These are phyloP conservation scores for Massariosphaeria phaeospora DNA, from an alignment of 495 filamentous ascomycete genomes.

Conservation along the genomic window DNA sequence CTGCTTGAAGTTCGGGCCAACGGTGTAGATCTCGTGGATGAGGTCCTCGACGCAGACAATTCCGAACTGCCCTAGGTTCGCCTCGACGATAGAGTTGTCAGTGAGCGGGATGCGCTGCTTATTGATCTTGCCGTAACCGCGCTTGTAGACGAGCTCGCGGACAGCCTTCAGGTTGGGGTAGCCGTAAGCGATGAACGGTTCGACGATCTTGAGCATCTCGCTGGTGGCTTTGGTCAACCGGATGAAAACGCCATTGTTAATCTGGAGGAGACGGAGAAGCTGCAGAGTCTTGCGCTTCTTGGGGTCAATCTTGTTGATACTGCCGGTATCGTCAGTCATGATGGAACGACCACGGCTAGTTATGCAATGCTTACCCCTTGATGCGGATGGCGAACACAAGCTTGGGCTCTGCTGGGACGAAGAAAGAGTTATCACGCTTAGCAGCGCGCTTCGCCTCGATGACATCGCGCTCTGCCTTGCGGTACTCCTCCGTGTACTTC, in stretches of 20 bases:
- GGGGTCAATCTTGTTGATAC: slow-evolving; percentile 99
- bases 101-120: slow-evolving; percentile 94
- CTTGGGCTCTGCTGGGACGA: slow-evolving; percentile 90
- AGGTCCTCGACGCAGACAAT: slow-evolving; percentile 99
- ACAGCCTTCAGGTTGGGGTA: slow-evolving; percentile 98
- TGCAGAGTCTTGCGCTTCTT: slow-evolving; percentile 99
- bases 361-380: slow-evolving; percentile 61
- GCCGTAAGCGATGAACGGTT: slow-evolving; percentile 96
- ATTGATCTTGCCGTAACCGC: slow-evolving; percentile 51
- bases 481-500: slow-evolving; percentile 98
- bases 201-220: slow-evolving; percentile 96
- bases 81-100: slow-evolving; percentile 96
- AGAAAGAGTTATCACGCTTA: slow-evolving; percentile 89
- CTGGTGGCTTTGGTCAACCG: slow-evolving; percentile 94
- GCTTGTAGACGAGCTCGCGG: slow-evolving; percentile 93
- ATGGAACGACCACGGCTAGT: not conserved
- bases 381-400: slow-evolving; percentile 98
- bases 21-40: slow-evolving; percentile 98
- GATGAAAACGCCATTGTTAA: slow-evolving; percentile 99
- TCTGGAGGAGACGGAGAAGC: slow-evolving; percentile 97
- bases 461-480: slow-evolving; percentile 95
- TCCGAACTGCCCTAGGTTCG: slow-evolving; percentile 90
- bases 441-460: slow-evolving; percentile 82
- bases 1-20: slow-evolving; percentile 85
- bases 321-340: not conserved